phyloP scores from a whole-genome alignment of 768 basidiomycete species.

The Pulveroboletus sp. region DNA sequence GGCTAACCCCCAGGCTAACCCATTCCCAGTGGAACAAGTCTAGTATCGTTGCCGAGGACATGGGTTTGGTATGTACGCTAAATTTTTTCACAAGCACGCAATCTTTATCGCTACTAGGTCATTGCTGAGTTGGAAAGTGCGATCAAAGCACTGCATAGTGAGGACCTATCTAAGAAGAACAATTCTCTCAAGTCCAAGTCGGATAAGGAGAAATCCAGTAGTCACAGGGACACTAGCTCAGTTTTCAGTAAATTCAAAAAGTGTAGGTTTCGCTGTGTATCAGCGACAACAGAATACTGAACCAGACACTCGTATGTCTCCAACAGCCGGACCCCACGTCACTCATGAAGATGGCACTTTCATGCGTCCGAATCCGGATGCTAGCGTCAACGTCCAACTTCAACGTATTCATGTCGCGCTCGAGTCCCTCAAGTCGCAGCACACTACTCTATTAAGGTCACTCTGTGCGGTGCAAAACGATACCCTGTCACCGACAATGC shows the following conservation, averaged over 20 bases:
- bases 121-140: conserved; percentile 56
- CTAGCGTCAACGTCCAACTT: conserved; percentile 21
- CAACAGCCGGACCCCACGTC: conserved; percentile 17
- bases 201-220: conserved; percentile 43
- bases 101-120: conserved; percentile 36
- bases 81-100: background rate
- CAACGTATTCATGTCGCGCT: conserved; percentile 47
- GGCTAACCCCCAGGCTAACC: conserved; percentile 38
- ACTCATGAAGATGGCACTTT: conserved; percentile 27
- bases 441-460: conserved; percentile 45
- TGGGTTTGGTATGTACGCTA: conserved; percentile 49
- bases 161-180: conserved; percentile 35
- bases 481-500: conserved; percentile 16
- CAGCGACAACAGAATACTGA: background rate
- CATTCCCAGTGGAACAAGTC: conserved; percentile 46
- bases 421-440: conserved; percentile 55
- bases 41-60: conserved; percentile 56
- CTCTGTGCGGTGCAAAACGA: conserved; percentile 35
- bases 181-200: conserved; percentile 32
- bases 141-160: conserved; percentile 40
- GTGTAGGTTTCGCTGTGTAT: conserved; percentile 33
- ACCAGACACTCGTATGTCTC: background rate
- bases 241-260: conserved; percentile 62
- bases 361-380: conserved; percentile 16
- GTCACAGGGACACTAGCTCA: conserved; percentile 27